Conservation (phyloP, 2,329 filamentous ascomycete genomes). For the Calonectria pseudoreteaudii region DNA sequence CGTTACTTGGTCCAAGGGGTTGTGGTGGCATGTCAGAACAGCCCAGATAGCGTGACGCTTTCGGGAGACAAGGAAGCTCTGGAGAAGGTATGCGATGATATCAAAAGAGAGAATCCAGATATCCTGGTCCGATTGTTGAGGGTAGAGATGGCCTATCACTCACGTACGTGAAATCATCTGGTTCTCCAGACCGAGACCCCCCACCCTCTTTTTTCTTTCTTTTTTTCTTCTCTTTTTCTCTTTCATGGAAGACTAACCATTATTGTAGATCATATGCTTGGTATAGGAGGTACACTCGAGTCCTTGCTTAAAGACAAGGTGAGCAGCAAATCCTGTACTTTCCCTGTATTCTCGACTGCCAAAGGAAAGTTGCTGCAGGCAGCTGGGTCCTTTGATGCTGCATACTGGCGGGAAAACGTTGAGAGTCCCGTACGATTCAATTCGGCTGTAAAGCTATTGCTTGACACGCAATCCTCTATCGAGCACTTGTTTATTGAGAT, state of each 20-base stretch:
- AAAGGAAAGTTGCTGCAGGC: background rate
- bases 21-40: constrained; percentile 41
- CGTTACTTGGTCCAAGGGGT: constrained; percentile 29
- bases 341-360: background rate
- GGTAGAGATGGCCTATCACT: constrained; percentile 63
- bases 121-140: constrained; percentile 45
- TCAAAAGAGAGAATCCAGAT: constrained; percentile 24
- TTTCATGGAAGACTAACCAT: constrained; percentile 33
- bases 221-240: too few species aligned
- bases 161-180: constrained; percentile 56
- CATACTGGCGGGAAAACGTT: constrained; percentile 45
- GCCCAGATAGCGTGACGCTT: constrained; percentile 38
- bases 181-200: constrained; percentile 5
- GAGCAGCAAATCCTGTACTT: background rate
- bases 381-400: background rate
- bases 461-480: background rate
- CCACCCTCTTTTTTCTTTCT: too few species aligned
- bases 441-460: constrained; percentile 23
- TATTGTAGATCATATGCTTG: constrained; percentile 41
- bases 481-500: constrained; percentile 49
- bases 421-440: constrained; percentile 37
- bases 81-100: constrained; percentile 28
- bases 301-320: background rate
- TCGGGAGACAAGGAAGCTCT: constrained; percentile 47
- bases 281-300: background rate